A percentile compares a stretch with the other conserved stretches of the same genome.
phyloP scores from a whole-genome alignment of 169 alveolate species.

The Plasmodium relictum region DNA sequence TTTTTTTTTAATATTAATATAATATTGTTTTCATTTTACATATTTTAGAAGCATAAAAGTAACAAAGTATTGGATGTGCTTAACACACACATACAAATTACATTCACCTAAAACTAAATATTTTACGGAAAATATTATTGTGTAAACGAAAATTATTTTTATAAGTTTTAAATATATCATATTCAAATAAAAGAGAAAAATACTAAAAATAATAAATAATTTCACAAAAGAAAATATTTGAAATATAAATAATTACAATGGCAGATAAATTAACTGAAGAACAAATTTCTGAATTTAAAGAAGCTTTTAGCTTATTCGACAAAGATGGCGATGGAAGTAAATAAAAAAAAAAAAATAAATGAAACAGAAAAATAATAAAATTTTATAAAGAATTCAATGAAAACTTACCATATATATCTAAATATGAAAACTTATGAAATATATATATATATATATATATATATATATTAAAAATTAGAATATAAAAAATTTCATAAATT shows the following conservation, averaged over 20 bases:
- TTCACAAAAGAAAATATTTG: slow-evolving; percentile 1
- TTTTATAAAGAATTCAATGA: not conserved
- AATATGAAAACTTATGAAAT: not conserved
- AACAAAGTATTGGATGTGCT: too few species aligned
- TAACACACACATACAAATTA: too few species aligned
- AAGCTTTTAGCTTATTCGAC: slow-evolving; percentile 99
- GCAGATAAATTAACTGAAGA: slow-evolving; percentile 99
- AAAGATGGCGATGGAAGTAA: slow-evolving; percentile 99
- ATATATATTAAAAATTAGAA: not conserved
- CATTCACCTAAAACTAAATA: too few species aligned
- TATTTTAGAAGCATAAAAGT: too few species aligned
- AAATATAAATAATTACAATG: slow-evolving; percentile 85
- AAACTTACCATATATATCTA: not conserved
- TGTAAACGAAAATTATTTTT: slow-evolving; percentile 15
- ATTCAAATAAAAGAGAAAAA: slow-evolving; percentile 11
- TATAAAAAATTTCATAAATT: slow-evolving; percentile 1
- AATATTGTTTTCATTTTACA: too few species aligned
- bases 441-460: not conserved
- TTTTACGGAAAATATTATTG: not conserved
- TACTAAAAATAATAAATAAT: slow-evolving; percentile 1
- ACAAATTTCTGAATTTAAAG: slow-evolving; percentile 99
- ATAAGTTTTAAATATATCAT: slow-evolving; percentile 14
- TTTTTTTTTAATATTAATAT: too few species aligned
- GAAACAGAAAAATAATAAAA: slow-evolving; percentile 6
- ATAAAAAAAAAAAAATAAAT: slow-evolving; percentile 9